Percentiles rank a stretch among this genome's conserved stretches.
phyloP scores from a whole-genome alignment of 139 green algal genomes.

The Micractinium sp. region DNA sequence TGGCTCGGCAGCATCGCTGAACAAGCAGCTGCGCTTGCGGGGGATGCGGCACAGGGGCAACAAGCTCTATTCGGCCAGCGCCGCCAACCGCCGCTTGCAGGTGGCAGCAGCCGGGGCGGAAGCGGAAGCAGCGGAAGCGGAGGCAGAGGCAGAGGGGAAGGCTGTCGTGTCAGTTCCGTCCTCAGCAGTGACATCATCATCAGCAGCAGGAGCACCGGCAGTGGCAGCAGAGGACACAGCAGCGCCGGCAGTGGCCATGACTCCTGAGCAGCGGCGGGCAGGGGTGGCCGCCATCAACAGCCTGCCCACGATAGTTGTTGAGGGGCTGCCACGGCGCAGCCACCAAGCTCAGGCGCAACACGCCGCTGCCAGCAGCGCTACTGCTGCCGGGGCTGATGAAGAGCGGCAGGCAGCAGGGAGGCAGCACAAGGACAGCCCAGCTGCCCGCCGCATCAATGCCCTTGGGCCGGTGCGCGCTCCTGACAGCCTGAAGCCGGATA shows the following conservation, averaged over 20 bases:
- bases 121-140: neutral
- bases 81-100: too few relatives aligned
- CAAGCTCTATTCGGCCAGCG: constrained; percentile 9
- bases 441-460: neutral
- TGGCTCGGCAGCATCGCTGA: neutral
- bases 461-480: neutral
- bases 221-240: neutral
- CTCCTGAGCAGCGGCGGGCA: neutral
- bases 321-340: too few relatives aligned
- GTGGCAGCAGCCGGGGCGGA: neutral
- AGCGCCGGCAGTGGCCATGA: constrained; percentile 3
- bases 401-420: too few relatives aligned
- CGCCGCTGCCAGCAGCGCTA: too few relatives aligned
- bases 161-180: neutral
- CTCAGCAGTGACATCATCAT: neutral
- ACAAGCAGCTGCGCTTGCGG: constrained; percentile 4
- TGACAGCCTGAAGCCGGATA: neutral
- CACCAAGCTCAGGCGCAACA: neutral
- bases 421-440: neutral
- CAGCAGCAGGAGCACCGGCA: neutral
- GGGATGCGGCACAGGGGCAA: neutral
- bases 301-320: neutral
- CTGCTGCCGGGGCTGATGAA: neutral
- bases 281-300: constrained; percentile 22
- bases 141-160: neutral